A percentile compares a stretch with the other conserved stretches of the same genome.
phyloP scores from a whole-genome alignment of 768 basidiomycete species.

The Amanita fuliginea region DNA sequence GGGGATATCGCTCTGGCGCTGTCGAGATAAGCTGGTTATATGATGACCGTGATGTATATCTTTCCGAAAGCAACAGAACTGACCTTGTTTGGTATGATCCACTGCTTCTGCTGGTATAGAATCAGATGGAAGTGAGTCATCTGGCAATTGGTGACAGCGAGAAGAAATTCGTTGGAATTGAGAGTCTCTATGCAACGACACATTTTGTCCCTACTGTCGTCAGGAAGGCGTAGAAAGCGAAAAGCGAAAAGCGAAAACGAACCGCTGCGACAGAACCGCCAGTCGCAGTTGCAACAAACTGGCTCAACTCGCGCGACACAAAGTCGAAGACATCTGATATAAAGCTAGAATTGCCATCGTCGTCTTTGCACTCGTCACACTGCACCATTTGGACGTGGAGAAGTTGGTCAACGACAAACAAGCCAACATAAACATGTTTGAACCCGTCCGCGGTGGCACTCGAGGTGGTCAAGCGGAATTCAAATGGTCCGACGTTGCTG shows the following conservation, averaged over 20 bases:
- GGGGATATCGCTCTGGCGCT: slow-evolving; percentile 20
- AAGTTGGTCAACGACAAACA: slow-evolving; percentile 4
- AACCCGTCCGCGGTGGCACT: slow-evolving; percentile 81
- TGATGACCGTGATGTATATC: not conserved
- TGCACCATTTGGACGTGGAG: not conserved
- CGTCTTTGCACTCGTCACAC: slow-evolving; percentile 2
- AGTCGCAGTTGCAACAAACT: slow-evolving; percentile 60
- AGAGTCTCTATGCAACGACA: not conserved
- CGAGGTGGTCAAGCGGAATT: slow-evolving; percentile 87
- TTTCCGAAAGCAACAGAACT: not conserved
- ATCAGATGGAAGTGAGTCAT: not conserved
- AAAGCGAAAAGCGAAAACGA: not conserved
- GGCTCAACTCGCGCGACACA: slow-evolving; percentile 60
- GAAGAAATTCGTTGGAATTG: not conserved
- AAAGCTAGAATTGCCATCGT: slow-evolving; percentile 25
- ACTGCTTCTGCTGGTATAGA: not conserved
- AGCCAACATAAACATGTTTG: slow-evolving; percentile 45
- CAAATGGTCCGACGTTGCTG: slow-evolving; percentile 85
- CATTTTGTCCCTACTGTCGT: not conserved
- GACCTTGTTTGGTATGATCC: not conserved
- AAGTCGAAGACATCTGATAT: slow-evolving; percentile 58
- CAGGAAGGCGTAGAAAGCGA: not conserved
- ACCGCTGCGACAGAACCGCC: slow-evolving; percentile 24
- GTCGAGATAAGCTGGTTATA: slow-evolving; percentile 18
- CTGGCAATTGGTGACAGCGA: not conserved